These are phyloP conservation scores for Aspergillus flavus DNA, from an alignment of 2,329 filamentous ascomycete species.

Conservation along the genomic window DNA sequence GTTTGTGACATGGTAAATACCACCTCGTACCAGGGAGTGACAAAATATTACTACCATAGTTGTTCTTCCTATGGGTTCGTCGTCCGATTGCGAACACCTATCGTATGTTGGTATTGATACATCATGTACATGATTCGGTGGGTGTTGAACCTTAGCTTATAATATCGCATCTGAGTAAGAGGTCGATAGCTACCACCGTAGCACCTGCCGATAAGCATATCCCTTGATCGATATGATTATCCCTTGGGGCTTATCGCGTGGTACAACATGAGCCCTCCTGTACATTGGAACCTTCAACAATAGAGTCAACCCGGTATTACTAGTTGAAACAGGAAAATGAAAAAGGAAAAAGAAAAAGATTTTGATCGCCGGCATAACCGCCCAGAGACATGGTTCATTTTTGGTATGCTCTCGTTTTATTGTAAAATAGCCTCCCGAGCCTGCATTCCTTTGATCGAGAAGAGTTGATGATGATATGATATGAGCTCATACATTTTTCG, in stretches of 20 bases:
- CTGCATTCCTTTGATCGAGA: background rate
- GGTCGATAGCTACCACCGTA: conserved; percentile 3
- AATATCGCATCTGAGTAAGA: background rate
- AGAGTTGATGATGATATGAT: background rate
- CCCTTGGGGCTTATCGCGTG: conserved; percentile 3
- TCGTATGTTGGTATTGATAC: background rate
- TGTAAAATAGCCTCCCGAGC: background rate
- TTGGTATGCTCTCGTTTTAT: background rate
- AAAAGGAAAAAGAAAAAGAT: background rate
- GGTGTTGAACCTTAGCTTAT: background rate
- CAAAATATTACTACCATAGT: background rate
- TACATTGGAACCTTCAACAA: background rate
- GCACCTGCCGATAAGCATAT: conserved; percentile 10
- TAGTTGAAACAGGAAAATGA: background rate
- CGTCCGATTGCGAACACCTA: background rate
- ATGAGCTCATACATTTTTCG: background rate
- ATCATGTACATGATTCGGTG: background rate
- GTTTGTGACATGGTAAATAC: conserved; percentile 1
- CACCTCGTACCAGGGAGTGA: background rate
- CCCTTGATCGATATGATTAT: conserved; percentile 9
- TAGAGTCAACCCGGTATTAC: background rate
- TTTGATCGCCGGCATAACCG: background rate
- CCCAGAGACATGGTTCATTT: background rate
- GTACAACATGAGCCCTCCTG: conserved; percentile 8
- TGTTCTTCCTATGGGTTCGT: background rate